A percentile compares a stretch with the other conserved stretches of the same genome.
Evolutionary conservation across 2,329 filamentous ascomycete species (phyloP).

Genomic region (Paraphoma chrysanthemicola): DNA sequence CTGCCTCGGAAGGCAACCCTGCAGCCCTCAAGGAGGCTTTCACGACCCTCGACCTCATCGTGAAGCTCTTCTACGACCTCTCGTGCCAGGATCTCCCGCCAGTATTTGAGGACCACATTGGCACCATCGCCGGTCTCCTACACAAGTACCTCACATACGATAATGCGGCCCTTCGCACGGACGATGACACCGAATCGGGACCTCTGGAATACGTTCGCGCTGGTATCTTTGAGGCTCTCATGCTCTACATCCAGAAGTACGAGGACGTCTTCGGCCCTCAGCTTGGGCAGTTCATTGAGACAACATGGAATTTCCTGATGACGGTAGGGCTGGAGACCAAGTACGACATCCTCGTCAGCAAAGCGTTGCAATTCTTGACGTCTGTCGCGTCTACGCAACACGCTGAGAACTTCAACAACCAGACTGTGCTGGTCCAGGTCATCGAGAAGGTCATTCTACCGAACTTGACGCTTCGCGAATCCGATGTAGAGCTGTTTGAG

Average conservation of each 20-base stretch:
- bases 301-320: slow-evolving; percentile 90
- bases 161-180: slow-evolving; percentile 80
- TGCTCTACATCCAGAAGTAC: slow-evolving; percentile 92
- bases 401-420: slow-evolving; percentile 83
- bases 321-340: slow-evolving; percentile 86
- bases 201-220: slow-evolving; percentile 87
- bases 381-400: slow-evolving; percentile 82
- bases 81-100: slow-evolving; percentile 97
- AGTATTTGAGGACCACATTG: slow-evolving; percentile 88
- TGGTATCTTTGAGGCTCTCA: slow-evolving; percentile 89
- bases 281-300: slow-evolving; percentile 83
- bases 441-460: slow-evolving; percentile 96
- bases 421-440: slow-evolving; percentile 80
- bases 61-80: slow-evolving; percentile 94
- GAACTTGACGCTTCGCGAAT: slow-evolving; percentile 89
- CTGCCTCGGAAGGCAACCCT: slow-evolving; percentile 77
- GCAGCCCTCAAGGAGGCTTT: slow-evolving; percentile 78
- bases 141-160: slow-evolving; percentile 94
- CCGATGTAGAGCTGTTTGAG: slow-evolving; percentile 94
- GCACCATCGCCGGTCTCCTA: slow-evolving; percentile 76
- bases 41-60: slow-evolving; percentile 82
- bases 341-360: slow-evolving; percentile 93
- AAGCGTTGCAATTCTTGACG: slow-evolving; percentile 91
- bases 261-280: slow-evolving; percentile 89
- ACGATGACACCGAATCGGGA: slow-evolving; percentile 89